phyloP scores from a whole-genome alignment of 257 asterid genomes.

The Lithospermum erythrorhizon region DNA sequence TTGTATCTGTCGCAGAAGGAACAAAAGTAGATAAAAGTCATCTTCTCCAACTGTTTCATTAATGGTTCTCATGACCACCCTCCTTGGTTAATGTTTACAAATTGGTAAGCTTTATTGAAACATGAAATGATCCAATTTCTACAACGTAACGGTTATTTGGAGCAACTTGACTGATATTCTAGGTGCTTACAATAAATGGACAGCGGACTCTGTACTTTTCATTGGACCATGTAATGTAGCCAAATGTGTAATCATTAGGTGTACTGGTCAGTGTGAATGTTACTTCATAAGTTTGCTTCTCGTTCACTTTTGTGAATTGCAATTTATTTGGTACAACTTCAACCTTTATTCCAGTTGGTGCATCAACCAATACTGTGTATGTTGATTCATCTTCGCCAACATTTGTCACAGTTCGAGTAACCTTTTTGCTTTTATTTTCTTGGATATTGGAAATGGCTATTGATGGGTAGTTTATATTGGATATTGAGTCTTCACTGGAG shows the following conservation, averaged over 20 bases:
- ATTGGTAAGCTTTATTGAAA: no score
- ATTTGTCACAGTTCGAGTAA: constrained; percentile 49
- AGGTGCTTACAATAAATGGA: constrained; percentile 41
- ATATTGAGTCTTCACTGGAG: constrained; percentile 32
- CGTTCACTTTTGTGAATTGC: constrained; percentile 37
- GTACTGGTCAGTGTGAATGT: constrained; percentile 22
- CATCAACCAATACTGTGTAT: constrained; percentile 35
- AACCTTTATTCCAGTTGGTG: constrained; percentile 29
- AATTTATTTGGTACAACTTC: constrained; percentile 46
- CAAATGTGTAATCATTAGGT: constrained; percentile 33
- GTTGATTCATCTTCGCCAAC: constrained; percentile 48
- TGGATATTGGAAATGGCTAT: constrained; percentile 40
- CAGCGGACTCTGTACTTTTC: constrained; percentile 51
- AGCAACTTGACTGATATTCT: neutral
- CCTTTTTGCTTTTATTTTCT: constrained; percentile 26
- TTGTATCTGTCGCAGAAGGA: no score
- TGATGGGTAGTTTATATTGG: constrained; percentile 84
- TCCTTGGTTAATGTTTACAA: no score
- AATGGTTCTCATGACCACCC: neutral
- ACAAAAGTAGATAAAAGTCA: no score
- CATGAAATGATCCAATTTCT: neutral
- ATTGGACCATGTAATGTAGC: constrained; percentile 70
- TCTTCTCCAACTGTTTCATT: no score
- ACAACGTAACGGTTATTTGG: neutral
- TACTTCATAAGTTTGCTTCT: constrained; percentile 50